Base-by-base conservation (phyloP, 2,329 filamentous ascomycete species). In the Paradendryphiella salina region DNA sequence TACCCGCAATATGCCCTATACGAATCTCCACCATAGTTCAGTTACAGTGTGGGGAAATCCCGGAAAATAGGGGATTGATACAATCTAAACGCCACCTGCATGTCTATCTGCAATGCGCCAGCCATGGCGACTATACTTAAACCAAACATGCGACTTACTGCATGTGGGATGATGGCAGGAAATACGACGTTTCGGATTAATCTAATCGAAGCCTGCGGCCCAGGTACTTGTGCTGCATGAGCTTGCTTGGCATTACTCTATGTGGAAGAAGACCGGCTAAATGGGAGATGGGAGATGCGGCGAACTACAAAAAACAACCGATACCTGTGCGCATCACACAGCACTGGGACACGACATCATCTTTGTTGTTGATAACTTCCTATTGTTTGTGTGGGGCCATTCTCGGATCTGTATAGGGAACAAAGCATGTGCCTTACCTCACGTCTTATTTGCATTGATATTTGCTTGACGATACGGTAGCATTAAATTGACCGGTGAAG, bases 151-250 rank as follows among this genome's bases (percentile, higher is more conserved):
- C 15, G 5, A 11, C 18, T 37, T 45, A 20, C 40, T 28, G 33
- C 33, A 44, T 31, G 14, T 14, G 32, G 40, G 14, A 26, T 32
- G 31, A 21, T 37, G 21, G 14, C 35, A 10, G 32, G 43, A 35
- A 35, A 21, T 29, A 36, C 14, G 35, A 17, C 14, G 41, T 39
- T 39, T 46, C 41, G n/a, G 35, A 17, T 46, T 53, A 63, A 60
- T 63, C 14, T 63, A 54, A 33, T 41, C 39, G 50, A 57, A 61
- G 56, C 57, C 59, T 59, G 50, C 57, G 44, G 52, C 50, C 52
- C 46, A 50, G 38, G 46, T 46, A 50, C 57, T 59, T 60, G 50
- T 52, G 49, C 33, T 35, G n/a, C 33, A 56, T 50, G 42, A 20
- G 21, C 38, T 15, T 17, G 20, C 35, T 42, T 42, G 43, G 38